phyloP scores from a whole-genome alignment of 1,284 basidiomycete genomes.

The Fomitopsis schrenkii region DNA sequence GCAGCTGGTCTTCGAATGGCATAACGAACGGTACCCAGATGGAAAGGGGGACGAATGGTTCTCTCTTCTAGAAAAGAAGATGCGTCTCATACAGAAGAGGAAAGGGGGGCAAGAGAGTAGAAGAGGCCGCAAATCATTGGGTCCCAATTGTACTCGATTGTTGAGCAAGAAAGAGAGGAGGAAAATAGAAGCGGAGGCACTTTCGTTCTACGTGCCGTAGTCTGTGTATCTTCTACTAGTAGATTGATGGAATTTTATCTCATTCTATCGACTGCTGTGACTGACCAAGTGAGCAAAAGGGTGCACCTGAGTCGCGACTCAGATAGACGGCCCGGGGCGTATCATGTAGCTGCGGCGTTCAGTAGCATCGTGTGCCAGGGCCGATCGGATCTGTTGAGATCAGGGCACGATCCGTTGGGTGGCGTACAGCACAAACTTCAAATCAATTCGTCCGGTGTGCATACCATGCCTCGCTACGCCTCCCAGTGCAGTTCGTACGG shows the following conservation, averaged over 20 bases:
- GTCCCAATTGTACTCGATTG: neutral
- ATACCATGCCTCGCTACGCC: neutral
- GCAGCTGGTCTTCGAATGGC: constrained; percentile 3
- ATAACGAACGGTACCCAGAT: constrained; percentile 2
- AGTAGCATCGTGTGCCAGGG: neutral
- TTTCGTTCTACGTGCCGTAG: neutral
- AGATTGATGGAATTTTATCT: too few relatives aligned
- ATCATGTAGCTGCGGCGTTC: neutral
- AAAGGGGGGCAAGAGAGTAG: neutral
- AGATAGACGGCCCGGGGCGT: too few relatives aligned
- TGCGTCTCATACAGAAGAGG: neutral
- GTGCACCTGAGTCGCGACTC: too few relatives aligned
- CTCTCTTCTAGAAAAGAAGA: constrained; percentile 3
- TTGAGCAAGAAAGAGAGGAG: constrained; percentile 7
- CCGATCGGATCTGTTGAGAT: neutral
- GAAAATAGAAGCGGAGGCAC: constrained; percentile 3
- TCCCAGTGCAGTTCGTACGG: neutral
- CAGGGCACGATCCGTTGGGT: neutral
- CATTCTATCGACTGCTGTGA: too few relatives aligned
- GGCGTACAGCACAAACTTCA: neutral
- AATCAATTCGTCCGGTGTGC: neutral
- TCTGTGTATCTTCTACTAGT: too few relatives aligned
- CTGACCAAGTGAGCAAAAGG: too few relatives aligned
- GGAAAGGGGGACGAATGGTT: constrained; percentile 7
- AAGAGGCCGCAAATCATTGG: constrained; percentile 4